Evolutionary conservation across 176 grass and related monocot genomes (phyloP).

Genomic region (Avena eriantha): DNA sequence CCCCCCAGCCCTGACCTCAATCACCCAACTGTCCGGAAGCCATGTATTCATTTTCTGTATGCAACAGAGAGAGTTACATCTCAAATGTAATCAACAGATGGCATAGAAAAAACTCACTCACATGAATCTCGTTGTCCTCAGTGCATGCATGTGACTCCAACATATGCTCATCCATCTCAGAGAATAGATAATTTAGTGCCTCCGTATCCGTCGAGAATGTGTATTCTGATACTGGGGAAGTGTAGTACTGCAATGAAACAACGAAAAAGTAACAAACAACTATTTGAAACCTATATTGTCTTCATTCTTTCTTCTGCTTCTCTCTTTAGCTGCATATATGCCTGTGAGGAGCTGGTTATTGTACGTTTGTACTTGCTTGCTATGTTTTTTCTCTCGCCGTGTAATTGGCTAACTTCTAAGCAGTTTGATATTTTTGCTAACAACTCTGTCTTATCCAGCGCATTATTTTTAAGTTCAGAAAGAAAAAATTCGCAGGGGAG

Average conservation of each 20-base stretch:
- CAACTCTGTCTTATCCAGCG: background rate
- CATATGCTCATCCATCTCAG: conserved; percentile 41
- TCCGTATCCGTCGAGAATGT: conserved; percentile 58
- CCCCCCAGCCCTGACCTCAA: conserved; percentile 58
- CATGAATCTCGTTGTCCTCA: conserved; percentile 28
- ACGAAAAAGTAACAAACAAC: background rate
- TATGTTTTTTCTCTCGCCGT: background rate
- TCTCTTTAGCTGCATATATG: conserved; percentile 13
- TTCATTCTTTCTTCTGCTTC: background rate
- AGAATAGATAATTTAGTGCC: conserved; percentile 52
- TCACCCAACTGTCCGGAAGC: conserved; percentile 52
- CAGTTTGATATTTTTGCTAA: background rate
- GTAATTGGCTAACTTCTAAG: background rate
- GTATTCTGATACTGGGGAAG: conserved; percentile 51
- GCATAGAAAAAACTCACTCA: conserved; percentile 33
- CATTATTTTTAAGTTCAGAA: background rate
- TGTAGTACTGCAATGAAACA: conserved; percentile 54
- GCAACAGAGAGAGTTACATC: conserved; percentile 6
- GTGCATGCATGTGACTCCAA: conserved; percentile 11
- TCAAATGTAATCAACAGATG: conserved; percentile 23
- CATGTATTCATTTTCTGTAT: conserved; percentile 37
- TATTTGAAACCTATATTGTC: background rate
- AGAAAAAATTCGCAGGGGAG: background rate
- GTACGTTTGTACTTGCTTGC: background rate
- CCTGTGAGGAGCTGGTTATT: background rate